Conservation (phyloP, 2,329 filamentous ascomycete species). For the Aureobasidium leucospermi region DNA sequence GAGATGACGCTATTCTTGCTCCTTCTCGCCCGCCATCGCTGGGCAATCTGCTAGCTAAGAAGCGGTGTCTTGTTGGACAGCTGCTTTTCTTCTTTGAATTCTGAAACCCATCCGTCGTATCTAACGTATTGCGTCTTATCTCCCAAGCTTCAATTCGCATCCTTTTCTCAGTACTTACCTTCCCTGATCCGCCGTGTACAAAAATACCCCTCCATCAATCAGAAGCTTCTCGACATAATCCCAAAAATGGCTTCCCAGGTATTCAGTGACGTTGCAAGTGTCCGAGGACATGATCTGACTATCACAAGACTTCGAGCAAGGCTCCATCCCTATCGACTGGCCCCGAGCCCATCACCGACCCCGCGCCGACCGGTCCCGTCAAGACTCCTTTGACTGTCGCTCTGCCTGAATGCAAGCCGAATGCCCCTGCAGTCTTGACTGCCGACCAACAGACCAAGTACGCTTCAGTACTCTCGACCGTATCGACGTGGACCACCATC, state of each 20-base stretch:
- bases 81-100: background rate
- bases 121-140: background rate
- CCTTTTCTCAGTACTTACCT: background rate
- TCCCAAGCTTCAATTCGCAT: background rate
- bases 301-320: conserved; percentile 12
- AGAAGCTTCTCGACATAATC: background rate
- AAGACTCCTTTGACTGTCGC: conserved; percentile 27
- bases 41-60: background rate
- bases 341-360: conserved; percentile 20
- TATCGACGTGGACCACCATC: conserved; percentile 63
- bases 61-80: background rate
- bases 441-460: conserved; percentile 78
- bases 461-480: conserved; percentile 62
- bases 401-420: conserved; percentile 48
- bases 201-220: conserved; percentile 1
- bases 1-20: background rate
- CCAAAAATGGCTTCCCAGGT: conserved; percentile 1
- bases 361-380: conserved; percentile 21
- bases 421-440: conserved; percentile 54
- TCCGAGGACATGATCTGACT: background rate
- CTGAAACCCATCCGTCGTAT: background rate
- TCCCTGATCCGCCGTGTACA: background rate
- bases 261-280: background rate
- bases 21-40: background rate
- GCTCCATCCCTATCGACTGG: conserved; percentile 19